These are phyloP conservation scores for Nakaseomyces sp. DNA, from an alignment of 1,139 yeast genomes.

Conservation along the genomic window DNA sequence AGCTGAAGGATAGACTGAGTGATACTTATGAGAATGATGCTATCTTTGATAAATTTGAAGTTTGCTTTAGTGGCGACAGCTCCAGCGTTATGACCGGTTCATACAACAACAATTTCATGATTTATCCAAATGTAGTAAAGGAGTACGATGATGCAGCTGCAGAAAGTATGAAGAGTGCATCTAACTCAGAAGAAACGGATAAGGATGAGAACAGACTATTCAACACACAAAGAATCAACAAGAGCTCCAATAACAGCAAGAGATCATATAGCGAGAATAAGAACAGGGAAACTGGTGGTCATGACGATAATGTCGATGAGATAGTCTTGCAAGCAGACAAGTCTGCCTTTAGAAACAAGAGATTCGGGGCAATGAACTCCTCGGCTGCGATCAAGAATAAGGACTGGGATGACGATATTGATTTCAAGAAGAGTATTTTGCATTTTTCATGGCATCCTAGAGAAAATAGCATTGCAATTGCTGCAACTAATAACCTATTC, in stretches of 20 bases:
- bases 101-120: constrained; percentile 93
- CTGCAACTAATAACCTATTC: constrained; percentile 92
- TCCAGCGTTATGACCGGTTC: constrained; percentile 94
- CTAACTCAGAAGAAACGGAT: constrained; percentile 4
- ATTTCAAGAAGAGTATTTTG: constrained; percentile 87
- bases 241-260: constrained; percentile 7
- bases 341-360: constrained; percentile 67
- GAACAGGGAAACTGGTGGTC: constrained; percentile 9
- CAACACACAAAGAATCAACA: constrained; percentile 17
- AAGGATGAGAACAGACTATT: constrained; percentile 12
- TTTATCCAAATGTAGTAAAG: constrained; percentile 72
- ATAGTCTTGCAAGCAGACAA: constrained; percentile 95
- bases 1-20: constrained; percentile 83
- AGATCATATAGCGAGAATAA: constrained; percentile 4
- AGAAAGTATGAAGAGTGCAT: constrained; percentile 7
- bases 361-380: constrained; percentile 26
- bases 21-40: constrained; percentile 98
- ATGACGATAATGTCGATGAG: constrained; percentile 37
- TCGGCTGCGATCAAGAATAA: constrained; percentile 35
- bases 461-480: constrained; percentile 95
- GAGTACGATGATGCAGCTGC: constrained; percentile 18
- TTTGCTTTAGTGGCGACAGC: constrained; percentile 89
- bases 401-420: constrained; percentile 73
- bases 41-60: constrained; percentile 96
- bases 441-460: constrained; percentile 98